These are phyloP conservation scores for Ramalina intermedia DNA, from an alignment of 495 filamentous ascomycete species.

Conservation along the genomic window DNA sequence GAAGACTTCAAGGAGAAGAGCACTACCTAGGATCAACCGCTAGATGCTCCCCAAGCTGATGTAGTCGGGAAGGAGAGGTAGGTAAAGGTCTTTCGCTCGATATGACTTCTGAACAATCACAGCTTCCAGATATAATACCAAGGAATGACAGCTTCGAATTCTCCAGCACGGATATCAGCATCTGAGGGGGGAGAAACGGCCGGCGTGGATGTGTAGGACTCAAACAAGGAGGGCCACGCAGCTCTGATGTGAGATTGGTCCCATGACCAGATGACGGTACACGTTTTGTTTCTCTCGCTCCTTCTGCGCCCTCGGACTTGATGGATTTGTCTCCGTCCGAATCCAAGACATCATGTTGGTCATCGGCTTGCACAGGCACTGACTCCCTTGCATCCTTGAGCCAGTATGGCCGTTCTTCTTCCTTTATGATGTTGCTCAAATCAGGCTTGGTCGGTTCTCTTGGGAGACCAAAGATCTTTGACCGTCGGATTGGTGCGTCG, in stretches of 20 bases:
- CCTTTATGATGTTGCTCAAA: neutral
- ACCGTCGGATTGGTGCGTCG: conserved; percentile 39
- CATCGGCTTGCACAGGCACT: too few species aligned
- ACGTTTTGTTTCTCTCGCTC: too few species aligned
- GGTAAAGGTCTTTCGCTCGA: conserved; percentile 43
- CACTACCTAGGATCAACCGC: conserved; percentile 63
- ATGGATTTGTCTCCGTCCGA: neutral
- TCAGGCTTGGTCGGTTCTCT: conserved; percentile 18
- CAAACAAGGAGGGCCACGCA: neutral
- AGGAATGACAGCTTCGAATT: conserved; percentile 58
- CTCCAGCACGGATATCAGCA: conserved; percentile 58
- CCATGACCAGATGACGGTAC: too few species aligned
- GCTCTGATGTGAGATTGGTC: too few species aligned
- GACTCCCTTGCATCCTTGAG: too few species aligned
- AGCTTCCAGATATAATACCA: conserved; percentile 34
- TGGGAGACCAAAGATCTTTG: conserved; percentile 18
- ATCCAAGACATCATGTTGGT: neutral
- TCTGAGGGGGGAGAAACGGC: conserved; percentile 50
- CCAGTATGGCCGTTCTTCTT: neutral
- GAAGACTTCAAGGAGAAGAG: neutral
- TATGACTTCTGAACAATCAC: conserved; percentile 40
- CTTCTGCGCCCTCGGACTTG: too few species aligned
- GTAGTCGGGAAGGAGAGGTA: conserved; percentile 35
- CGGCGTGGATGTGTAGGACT: neutral
- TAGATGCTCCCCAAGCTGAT: conserved; percentile 58